Evolutionary conservation across 257 asterid species (phyloP).

Genomic region (Linaria vulgaris): DNA sequence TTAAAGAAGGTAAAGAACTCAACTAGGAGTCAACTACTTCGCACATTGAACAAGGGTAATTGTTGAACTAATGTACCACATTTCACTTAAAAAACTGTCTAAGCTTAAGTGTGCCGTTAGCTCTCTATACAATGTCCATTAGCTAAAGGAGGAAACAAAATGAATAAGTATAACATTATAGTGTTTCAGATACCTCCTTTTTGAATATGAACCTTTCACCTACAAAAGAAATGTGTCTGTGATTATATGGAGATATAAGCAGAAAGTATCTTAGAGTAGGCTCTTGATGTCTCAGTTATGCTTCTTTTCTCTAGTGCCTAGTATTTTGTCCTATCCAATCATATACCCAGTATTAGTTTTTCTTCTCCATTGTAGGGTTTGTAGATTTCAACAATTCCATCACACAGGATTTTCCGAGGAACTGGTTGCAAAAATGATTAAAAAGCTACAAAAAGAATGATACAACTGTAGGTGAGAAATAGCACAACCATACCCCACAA

Average conservation of each 20-base stretch:
- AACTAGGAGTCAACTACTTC: constrained; percentile 15
- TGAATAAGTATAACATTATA: background rate
- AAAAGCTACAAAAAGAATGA: background rate
- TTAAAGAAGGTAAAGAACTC: constrained; percentile 1
- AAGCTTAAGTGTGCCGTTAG: background rate
- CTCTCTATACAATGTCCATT: background rate
- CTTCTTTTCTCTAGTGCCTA: constrained; percentile 20
- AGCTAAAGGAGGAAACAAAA: background rate
- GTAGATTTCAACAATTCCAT: constrained; percentile 1
- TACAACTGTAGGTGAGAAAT: constrained; percentile 5
- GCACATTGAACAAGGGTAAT: constrained; percentile 9
- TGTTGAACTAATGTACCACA: background rate
- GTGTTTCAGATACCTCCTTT: constrained; percentile 16
- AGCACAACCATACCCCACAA: constrained; percentile 3
- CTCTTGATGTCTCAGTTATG: constrained; percentile 11
- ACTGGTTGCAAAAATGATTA: constrained; percentile 1
- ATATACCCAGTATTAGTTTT: background rate
- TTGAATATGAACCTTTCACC: constrained; percentile 3
- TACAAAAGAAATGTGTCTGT: background rate
- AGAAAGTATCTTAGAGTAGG: background rate
- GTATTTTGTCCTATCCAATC: background rate
- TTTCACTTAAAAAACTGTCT: constrained; percentile 5
- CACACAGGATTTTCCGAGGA: constrained; percentile 6
- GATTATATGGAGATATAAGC: background rate
- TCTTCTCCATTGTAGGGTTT: constrained; percentile 1